Conservation (phyloP, 2,329 filamentous ascomycete genomes). For the Colletotrichum paranaense region DNA sequence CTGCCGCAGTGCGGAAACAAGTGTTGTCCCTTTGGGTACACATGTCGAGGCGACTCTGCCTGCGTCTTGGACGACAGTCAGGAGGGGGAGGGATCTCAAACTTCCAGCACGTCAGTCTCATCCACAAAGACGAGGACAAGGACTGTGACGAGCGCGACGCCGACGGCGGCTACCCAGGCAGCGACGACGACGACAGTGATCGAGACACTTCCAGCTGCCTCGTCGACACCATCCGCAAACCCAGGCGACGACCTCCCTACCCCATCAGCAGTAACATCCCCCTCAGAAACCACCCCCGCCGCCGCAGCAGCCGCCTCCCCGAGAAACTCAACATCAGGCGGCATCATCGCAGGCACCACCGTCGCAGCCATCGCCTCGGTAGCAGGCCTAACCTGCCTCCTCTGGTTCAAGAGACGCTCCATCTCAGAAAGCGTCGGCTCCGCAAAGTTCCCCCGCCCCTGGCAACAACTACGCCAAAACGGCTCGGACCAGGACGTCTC, state of each 20-base stretch:
- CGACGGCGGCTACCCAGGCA: not conserved
- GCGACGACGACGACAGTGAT: not conserved
- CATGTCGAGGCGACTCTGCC: constrained; percentile 57
- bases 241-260: not conserved
- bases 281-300: not conserved
- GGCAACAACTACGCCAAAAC: constrained; percentile 20
- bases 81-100: constrained; percentile 45
- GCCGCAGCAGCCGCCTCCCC: not conserved
- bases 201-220: not conserved
- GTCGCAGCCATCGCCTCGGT: constrained; percentile 30
- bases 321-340: not conserved
- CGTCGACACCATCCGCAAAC: not conserved
- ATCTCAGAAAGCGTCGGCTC: constrained; percentile 27
- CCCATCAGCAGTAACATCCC: not conserved
- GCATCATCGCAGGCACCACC: constrained; percentile 26
- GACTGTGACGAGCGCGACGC: not conserved
- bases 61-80: constrained; percentile 68
- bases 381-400: constrained; percentile 11
- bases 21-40: constrained; percentile 82
- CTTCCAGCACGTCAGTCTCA: not conserved
- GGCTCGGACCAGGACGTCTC: constrained; percentile 5
- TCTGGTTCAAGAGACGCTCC: constrained; percentile 28
- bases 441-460: constrained; percentile 3
- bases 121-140: constrained; percentile 2
- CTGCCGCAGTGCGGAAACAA: constrained; percentile 67